Evolutionary conservation across 164 flowering plant species (phyloP).

Genomic region (Aristolochia contorta): DNA sequence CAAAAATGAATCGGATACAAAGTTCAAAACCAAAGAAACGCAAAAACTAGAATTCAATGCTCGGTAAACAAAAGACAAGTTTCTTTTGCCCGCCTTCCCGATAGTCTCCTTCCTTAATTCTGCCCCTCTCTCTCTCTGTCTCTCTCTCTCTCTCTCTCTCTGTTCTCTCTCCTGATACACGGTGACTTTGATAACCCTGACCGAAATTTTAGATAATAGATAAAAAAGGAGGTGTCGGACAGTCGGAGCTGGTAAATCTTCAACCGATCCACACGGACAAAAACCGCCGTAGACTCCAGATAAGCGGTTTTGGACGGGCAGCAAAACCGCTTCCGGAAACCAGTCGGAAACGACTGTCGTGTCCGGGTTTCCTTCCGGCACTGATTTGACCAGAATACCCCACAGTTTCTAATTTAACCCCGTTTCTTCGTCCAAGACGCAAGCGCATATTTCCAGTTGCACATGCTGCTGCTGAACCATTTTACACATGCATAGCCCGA

Average conservation of each 20-base stretch:
- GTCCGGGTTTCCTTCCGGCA: background rate
- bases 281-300: background rate
- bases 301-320: background rate
- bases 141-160: background rate
- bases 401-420: too few relatives aligned
- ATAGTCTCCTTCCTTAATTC: background rate
- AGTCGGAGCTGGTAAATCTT: constrained; percentile 2
- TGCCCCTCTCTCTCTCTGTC: background rate
- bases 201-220: too few relatives aligned
- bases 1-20: background rate
- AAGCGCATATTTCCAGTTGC: too few relatives aligned
- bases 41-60: constrained; percentile 29
- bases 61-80: constrained; percentile 31
- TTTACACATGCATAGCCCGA: too few relatives aligned
- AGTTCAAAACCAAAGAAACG: background rate
- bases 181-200: background rate
- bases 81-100: constrained; percentile 1
- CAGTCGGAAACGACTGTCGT: background rate
- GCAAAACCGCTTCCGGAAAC: background rate
- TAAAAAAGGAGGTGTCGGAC: background rate
- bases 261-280: background rate
- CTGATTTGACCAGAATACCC: too few relatives aligned
- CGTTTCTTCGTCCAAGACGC: too few relatives aligned
- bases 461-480: too few relatives aligned
- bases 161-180: background rate